Base-by-base conservation (phyloP, 495 filamentous ascomycete species). In the Penicillium mononematosum region DNA sequence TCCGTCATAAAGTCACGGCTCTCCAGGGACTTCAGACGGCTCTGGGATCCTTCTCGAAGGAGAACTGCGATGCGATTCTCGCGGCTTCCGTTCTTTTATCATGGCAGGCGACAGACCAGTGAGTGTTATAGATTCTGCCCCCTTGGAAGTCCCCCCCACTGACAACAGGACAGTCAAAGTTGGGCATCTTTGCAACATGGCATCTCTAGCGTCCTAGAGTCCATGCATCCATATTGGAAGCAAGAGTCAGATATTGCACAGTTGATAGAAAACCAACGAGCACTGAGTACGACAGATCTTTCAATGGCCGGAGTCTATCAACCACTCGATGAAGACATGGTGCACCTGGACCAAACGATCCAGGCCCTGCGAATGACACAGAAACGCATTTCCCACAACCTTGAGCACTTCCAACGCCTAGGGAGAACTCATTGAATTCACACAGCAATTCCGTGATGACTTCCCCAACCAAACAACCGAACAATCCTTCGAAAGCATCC, bases 101-200 rank as follows among this genome's bases (percentile, higher is more conserved):
- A 45, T 98, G 95, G 95, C 94, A 98, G 75, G 89, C 90, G 56
- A 91, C 87, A 60, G 94, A 98, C 75, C 97, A 92, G 94, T 96
- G 78, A 81, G 90, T 79, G 64, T 56, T 39, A 17, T n/a, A 39
- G 52, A 36, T 53, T 53, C 73, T 70, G 67, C 38, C 70, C 70
- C 56, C 65, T 58, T 53, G 55, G 65, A 45, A 64, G 68, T 55
- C 24, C 36, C 45, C 56, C 16, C 44, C 57, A 62, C 73, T 73
- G 52, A 74, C 46, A 75, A 64, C 56, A 36, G 11, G 50, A 60
- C 70, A 97, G 92, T 89, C 86, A 85, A 68, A 87, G 84, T 68
- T 97, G 93, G 93, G 88, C 85, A 51, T 92, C 90, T 54, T 76
- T 98, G 50, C 92, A 96, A 80, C 88, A 94, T 61, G 94, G 94